Evolutionary conservation across 2,329 filamentous ascomycete species (phyloP).

Genomic region (Metarhizium guizhouense): DNA sequence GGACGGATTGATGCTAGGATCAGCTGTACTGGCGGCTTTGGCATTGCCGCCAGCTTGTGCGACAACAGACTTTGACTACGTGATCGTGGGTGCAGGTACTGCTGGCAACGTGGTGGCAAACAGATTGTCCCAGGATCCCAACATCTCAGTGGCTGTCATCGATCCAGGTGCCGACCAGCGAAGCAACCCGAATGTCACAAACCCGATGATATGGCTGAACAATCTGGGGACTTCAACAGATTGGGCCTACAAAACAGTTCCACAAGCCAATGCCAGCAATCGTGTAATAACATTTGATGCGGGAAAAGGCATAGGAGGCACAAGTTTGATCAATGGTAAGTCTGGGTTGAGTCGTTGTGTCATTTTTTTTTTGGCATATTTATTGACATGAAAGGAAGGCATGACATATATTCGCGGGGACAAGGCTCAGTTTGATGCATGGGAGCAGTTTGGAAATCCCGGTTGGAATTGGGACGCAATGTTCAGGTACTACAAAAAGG

Average conservation of each 20-base stretch:
- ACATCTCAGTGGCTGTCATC: slow-evolving; percentile 24
- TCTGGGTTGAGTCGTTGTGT: not conserved
- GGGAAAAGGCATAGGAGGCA: slow-evolving; percentile 30
- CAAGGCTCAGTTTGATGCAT: slow-evolving; percentile 31
- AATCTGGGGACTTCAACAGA: slow-evolving; percentile 21
- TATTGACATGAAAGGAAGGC: slow-evolving; percentile 15
- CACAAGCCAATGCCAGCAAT: slow-evolving; percentile 21
- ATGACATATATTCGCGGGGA: slow-evolving; percentile 38
- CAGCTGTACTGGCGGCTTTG: not conserved
- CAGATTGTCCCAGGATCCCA: slow-evolving; percentile 24
- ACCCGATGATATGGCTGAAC: slow-evolving; percentile 16
- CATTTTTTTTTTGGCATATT: too few species aligned
- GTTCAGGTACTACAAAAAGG: slow-evolving; percentile 36
- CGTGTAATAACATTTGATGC: slow-evolving; percentile 22
- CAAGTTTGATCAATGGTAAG: slow-evolving; percentile 30
- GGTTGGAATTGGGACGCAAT: slow-evolving; percentile 38
- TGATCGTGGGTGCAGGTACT: slow-evolving; percentile 29
- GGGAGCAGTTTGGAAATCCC: slow-evolving; percentile 32
- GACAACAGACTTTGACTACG: slow-evolving; percentile 19
- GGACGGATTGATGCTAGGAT: not conserved
- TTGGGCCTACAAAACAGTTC: slow-evolving; percentile 24
- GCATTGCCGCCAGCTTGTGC: not conserved
- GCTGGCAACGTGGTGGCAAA: slow-evolving; percentile 28
- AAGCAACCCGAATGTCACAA: slow-evolving; percentile 23
- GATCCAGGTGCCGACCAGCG: slow-evolving; percentile 28